Conservation (phyloP, 768 basidiomycete genomes). For the Lactarius psammicola region DNA sequence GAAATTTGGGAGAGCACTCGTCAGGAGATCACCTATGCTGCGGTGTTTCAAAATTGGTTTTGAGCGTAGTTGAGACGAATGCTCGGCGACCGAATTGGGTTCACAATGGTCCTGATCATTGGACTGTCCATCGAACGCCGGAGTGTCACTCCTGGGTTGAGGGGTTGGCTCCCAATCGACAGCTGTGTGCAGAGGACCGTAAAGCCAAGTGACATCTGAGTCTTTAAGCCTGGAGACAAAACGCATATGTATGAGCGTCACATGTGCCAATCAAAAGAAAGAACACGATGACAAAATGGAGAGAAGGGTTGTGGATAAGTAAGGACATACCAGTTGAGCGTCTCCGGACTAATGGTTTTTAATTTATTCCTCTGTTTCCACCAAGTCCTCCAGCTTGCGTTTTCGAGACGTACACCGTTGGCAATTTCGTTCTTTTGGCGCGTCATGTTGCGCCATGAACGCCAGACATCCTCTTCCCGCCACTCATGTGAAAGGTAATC, state of each 20-base stretch:
- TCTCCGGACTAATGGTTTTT: slow-evolving; percentile 93
- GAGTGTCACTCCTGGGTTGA: slow-evolving; percentile 47
- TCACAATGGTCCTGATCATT: slow-evolving; percentile 53
- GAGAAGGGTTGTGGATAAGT: not conserved
- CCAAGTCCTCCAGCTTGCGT: slow-evolving; percentile 98
- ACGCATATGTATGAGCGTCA: slow-evolving; percentile 20
- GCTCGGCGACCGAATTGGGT: slow-evolving; percentile 38
- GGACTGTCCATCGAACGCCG: slow-evolving; percentile 40
- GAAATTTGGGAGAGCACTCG: slow-evolving; percentile 62
- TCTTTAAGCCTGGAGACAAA: slow-evolving; percentile 83
- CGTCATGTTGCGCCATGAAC: slow-evolving; percentile 98
- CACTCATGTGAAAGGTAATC: slow-evolving; percentile 98
- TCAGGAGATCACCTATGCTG: slow-evolving; percentile 86
- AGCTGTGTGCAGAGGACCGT: slow-evolving; percentile 95
- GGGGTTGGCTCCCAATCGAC: slow-evolving; percentile 76
- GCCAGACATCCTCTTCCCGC: slow-evolving; percentile 98
- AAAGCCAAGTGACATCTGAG: slow-evolving; percentile 98
- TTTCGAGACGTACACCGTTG: slow-evolving; percentile 92
- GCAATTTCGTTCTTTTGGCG: slow-evolving; percentile 97
- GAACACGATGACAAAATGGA: slow-evolving; percentile 1
- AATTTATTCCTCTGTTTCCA: slow-evolving; percentile 98
- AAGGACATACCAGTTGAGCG: slow-evolving; percentile 93
- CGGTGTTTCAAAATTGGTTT: slow-evolving; percentile 98
- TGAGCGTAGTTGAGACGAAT: slow-evolving; percentile 34
- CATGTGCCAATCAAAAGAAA: not conserved